Evolutionary conservation across 306 rosid genomes (phyloP), one percentile per base, ranked within the genome.

Genomic region (Alnus rubra): DNA sequence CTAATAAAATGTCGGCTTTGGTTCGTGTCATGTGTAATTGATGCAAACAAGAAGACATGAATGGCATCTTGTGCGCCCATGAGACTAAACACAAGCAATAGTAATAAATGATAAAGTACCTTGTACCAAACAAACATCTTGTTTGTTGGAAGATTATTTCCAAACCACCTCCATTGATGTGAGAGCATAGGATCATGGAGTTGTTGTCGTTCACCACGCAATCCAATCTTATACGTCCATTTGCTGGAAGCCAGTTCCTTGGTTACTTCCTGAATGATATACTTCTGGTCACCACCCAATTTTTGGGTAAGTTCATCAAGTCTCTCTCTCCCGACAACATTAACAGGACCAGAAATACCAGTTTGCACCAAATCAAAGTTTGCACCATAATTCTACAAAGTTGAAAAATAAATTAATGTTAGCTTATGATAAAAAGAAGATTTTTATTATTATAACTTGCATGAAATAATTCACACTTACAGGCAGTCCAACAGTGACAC

Each of bases 401-500:
- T n/a, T 3, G 45, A 42, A 55, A 18, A 31, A 48, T 39, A 37
- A 13, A 4, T 4, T 4, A 42, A 54, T 16, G 64, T 58, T 19
- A 48, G 45, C 28, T 50, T 39, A 4, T 30, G 3, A 49, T 56
- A 48, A 33, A 6, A 42, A 42, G 45, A 42, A 42, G 45, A 42
- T 42, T 42, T 7, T 42, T 42, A 33, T 1, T 2, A 6, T 18
- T 13, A 33, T 8, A 73, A 30, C 5, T 49, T 49, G 51, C 39
- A 14, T 4, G 18, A 3, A 19, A 58, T 5, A n/a, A 75, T 10
- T 50, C 9, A 2, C 5, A 52, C 90, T 82, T 77, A 84, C 87
- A 0, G 80, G 19, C 16, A 88, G 63, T 75, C 92, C 89, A 80
- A 80, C 79, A 0, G 90, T 84, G 47, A 39, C 47, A 73, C 87